These are phyloP conservation scores for Blastobotrys muscicola DNA, from an alignment of 805 yeast genomes.

Conservation along the genomic window DNA sequence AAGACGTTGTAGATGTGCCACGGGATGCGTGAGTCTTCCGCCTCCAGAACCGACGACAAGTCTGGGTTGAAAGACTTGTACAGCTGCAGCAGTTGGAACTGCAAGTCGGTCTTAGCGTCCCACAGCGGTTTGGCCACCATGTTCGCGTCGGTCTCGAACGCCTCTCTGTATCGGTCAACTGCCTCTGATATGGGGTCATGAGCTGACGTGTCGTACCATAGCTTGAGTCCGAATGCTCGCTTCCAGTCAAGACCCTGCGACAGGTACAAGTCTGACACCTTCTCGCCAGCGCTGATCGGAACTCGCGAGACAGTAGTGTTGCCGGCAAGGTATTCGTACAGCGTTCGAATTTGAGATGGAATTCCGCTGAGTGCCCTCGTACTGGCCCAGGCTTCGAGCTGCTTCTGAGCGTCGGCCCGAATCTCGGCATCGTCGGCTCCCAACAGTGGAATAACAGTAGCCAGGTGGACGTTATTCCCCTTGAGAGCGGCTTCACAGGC, in stretches of 20 bases:
- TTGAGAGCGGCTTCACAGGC: constrained; percentile 57
- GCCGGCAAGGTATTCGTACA: constrained; percentile 53
- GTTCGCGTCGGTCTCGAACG: constrained; percentile 8
- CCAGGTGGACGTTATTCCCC: constrained; percentile 58
- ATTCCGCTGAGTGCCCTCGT: constrained; percentile 34
- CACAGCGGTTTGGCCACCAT: constrained; percentile 7
- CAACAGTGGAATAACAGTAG: constrained; percentile 56
- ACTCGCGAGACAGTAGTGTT: constrained; percentile 26
- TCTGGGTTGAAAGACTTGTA: constrained; percentile 9
- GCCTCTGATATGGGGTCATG: constrained; percentile 14
- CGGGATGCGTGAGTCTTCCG: constrained; percentile 13
- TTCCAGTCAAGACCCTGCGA: constrained; percentile 54
- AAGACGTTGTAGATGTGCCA: constrained; percentile 48
- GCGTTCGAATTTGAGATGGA: constrained; percentile 45
- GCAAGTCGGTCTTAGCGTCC: not conserved
- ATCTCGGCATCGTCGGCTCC: constrained; percentile 63
- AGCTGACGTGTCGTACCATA: constrained; percentile 46
- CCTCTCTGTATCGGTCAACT: constrained; percentile 13
- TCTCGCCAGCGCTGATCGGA: constrained; percentile 4
- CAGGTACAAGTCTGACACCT: constrained; percentile 13
- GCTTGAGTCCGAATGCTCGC: constrained; percentile 43
- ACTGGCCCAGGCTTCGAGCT: constrained; percentile 57
- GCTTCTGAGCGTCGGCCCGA: constrained; percentile 45
- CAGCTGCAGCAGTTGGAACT: constrained; percentile 11
- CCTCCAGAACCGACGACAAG: constrained; percentile 9